phyloP scores from a whole-genome alignment of 1,284 basidiomycete genomes.

The Hypsizygus ulmarius region DNA sequence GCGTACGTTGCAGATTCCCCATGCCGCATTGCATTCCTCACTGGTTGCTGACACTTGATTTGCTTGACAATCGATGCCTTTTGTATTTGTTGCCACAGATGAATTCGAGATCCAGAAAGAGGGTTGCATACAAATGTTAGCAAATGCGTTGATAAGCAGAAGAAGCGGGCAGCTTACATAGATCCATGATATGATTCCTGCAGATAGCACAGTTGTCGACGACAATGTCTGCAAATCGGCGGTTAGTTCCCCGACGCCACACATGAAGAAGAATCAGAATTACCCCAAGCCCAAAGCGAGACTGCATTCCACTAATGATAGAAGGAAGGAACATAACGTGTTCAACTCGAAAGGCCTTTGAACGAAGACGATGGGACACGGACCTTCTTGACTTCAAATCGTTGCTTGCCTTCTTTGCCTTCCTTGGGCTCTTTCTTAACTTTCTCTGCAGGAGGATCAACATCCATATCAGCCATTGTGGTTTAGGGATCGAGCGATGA shows the following conservation, averaged over 20 bases:
- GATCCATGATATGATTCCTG: conserved; percentile 98
- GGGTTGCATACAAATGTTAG: conserved; percentile 2
- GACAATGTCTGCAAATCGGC: conserved; percentile 69
- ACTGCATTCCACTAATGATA: conserved; percentile 88
- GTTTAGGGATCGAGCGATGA: not conserved
- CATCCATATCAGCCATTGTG: conserved; percentile 77
- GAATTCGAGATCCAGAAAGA: not conserved
- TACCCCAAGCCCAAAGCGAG: conserved; percentile 95
- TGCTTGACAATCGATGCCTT: conserved; percentile 99
- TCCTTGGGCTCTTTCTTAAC: conserved; percentile 54
- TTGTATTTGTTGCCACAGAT: not conserved
- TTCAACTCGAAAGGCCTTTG: not conserved
- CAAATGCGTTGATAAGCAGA: conserved; percentile 3
- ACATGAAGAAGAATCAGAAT: conserved; percentile 22
- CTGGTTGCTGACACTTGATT: conserved; percentile 96
- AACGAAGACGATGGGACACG: conserved; percentile 16
- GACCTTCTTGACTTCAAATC: conserved; percentile 97
- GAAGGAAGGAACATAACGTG: conserved; percentile 12
- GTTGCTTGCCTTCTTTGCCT: conserved; percentile 62
- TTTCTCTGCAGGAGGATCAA: conserved; percentile 55
- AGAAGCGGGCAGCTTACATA: conserved; percentile 64
- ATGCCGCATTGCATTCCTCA: conserved; percentile 98
- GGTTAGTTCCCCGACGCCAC: not conserved
- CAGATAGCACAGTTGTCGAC: conserved; percentile 97
- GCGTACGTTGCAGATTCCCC: conserved; percentile 97